These are phyloP conservation scores for Termitomyces sp. DNA, from an alignment of 768 basidiomycete genomes.

Conservation along the genomic window DNA sequence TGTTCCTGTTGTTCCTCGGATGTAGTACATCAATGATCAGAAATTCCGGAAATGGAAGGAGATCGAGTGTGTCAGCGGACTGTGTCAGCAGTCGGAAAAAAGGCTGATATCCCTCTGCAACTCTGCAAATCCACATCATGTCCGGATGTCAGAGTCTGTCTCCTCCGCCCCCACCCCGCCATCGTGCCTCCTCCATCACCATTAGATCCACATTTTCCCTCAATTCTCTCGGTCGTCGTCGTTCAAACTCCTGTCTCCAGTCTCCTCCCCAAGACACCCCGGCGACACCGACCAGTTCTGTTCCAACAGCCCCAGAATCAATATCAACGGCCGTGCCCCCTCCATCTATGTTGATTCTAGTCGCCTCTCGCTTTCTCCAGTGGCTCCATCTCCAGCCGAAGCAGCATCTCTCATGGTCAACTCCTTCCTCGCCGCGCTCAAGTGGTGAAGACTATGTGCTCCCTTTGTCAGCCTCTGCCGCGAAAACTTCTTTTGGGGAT, in stretches of 20 bases:
- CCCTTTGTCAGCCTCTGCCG: conserved; percentile 49
- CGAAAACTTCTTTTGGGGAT: conserved; percentile 42
- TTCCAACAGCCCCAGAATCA: conserved; percentile 13
- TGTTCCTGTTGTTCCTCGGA: background rate
- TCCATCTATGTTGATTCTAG: conserved; percentile 50
- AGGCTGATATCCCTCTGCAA: conserved; percentile 4
- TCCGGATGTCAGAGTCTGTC: conserved; percentile 21
- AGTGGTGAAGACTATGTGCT: conserved; percentile 47
- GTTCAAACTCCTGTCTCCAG: conserved; percentile 48
- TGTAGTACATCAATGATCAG: background rate
- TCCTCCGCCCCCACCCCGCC: conserved; percentile 46
- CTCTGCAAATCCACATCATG: conserved; percentile 12
- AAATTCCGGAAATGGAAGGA: conserved; percentile 9
- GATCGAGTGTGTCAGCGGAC: conserved; percentile 16
- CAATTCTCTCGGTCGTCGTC: conserved; percentile 53
- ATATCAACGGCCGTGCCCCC: conserved; percentile 22
- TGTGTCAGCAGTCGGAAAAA: conserved; percentile 9
- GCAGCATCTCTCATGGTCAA: conserved; percentile 41
- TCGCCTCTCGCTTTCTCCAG: conserved; percentile 51
- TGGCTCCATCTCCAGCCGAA: conserved; percentile 48
- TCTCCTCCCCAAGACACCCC: conserved; percentile 18
- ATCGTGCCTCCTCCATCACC: conserved; percentile 59
- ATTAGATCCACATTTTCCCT: conserved; percentile 53
- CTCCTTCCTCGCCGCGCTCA: conserved; percentile 45
- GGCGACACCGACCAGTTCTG: conserved; percentile 11